phyloP scores from a whole-genome alignment of 2,329 filamentous ascomycete species.

The Fusarium sp. region DNA sequence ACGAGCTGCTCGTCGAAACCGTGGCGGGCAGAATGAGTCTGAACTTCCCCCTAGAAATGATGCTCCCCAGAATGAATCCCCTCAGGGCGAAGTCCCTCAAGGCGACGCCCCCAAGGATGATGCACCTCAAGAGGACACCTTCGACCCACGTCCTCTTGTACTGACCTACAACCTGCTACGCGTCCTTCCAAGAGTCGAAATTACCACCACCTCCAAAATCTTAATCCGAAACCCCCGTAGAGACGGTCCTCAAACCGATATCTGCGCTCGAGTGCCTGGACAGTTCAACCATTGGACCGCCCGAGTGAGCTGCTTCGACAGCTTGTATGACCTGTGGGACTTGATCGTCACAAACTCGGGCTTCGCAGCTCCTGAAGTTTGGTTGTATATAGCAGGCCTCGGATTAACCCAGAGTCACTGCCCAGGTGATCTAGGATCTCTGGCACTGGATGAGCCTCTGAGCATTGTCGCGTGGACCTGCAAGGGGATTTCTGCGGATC shows the following conservation, averaged over 20 bases:
- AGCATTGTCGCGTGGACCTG: background rate
- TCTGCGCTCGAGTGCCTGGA: background rate
- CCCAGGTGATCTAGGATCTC: too few species aligned
- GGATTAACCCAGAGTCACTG: too few species aligned
- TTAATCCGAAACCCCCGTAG: background rate
- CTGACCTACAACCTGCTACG: background rate
- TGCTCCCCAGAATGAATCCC: background rate
- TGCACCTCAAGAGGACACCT: background rate
- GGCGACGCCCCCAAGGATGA: background rate
- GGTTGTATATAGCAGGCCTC: too few species aligned
- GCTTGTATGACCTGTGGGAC: rapidly evolving
- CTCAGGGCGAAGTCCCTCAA: background rate
- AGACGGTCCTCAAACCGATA: rapidly evolving
- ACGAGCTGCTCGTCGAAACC: rapidly evolving
- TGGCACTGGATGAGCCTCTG: background rate
- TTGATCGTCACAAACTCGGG: background rate
- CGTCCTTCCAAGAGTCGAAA: background rate
- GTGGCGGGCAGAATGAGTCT: rapidly evolving
- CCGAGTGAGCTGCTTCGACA: rapidly evolving
- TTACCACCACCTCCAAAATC: rapidly evolving
- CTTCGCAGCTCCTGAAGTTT: background rate
- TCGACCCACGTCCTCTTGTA: background rate
- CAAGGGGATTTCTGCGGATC: background rate
- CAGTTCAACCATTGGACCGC: rapidly evolving
- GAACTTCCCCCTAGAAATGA: rapidly evolving